phyloP scores from a whole-genome alignment of 192 early-diverging fungal genomes.

The Coemansia sp. region DNA sequence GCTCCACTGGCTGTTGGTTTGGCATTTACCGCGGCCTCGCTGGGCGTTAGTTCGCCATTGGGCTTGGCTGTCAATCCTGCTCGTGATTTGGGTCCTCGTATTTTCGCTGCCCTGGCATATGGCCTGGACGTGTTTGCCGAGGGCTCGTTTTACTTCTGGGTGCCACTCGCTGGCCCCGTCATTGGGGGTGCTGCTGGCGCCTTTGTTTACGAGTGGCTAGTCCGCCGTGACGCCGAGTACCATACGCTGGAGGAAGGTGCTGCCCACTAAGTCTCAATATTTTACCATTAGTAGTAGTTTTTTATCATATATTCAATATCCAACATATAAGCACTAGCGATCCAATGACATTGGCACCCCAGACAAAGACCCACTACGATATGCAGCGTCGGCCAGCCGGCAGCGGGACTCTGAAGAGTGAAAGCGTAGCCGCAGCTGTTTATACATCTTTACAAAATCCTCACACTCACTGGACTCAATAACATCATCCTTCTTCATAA shows the following conservation, averaged over 20 bases:
- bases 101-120: slow-evolving; percentile 66
- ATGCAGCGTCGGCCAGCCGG: slow-evolving; percentile 36
- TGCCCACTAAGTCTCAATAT: neutral
- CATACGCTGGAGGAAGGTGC: slow-evolving; percentile 39
- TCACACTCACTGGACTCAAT: slow-evolving; percentile 36
- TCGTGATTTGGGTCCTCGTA: slow-evolving; percentile 74
- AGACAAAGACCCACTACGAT: slow-evolving; percentile 36
- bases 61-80: slow-evolving; percentile 69
- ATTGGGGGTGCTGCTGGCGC: slow-evolving; percentile 61
- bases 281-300: neutral
- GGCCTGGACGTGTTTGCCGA: slow-evolving; percentile 64
- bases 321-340: slow-evolving; percentile 15
- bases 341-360: slow-evolving; percentile 51
- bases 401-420: slow-evolving; percentile 35
- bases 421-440: slow-evolving; percentile 23
- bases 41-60: slow-evolving; percentile 60
- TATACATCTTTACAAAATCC: slow-evolving; percentile 55
- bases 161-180: slow-evolving; percentile 67
- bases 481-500: slow-evolving; percentile 15
- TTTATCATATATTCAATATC: neutral
- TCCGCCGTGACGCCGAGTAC: slow-evolving; percentile 45
- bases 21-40: slow-evolving; percentile 56
- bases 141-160: slow-evolving; percentile 64
- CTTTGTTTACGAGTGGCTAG: slow-evolving; percentile 60
- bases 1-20: slow-evolving; percentile 62